Conservation (phyloP, 768 basidiomycete genomes). For the Holtermanniella nyarrowii region DNA sequence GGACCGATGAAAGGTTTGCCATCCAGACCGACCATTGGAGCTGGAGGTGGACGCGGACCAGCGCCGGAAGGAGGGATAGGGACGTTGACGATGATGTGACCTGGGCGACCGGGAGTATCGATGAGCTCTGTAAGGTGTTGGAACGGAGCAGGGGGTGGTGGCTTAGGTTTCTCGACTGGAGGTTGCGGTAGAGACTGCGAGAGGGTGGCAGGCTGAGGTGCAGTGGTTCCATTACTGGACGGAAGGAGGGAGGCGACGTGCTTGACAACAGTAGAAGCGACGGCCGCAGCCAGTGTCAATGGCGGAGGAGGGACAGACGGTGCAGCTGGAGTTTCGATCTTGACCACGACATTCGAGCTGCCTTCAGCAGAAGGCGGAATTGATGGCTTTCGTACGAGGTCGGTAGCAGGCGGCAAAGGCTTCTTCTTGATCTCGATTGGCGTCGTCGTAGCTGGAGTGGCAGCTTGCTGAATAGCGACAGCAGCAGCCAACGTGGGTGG, state of each 20-base stretch:
- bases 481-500: constrained; percentile 6
- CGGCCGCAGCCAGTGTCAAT: constrained; percentile 7
- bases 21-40: constrained; percentile 36
- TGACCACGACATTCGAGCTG: neutral
- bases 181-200: neutral
- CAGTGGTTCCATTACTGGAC: neutral
- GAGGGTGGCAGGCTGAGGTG: neutral
- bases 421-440: neutral
- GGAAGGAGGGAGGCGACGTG: neutral
- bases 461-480: constrained; percentile 1
- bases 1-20: constrained; percentile 39
- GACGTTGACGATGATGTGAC: constrained; percentile 35
- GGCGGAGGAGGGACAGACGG: constrained; percentile 3
- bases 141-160: constrained; percentile 16
- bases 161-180: neutral
- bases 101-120: constrained; percentile 47
- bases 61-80: constrained; percentile 36
- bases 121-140: constrained; percentile 45
- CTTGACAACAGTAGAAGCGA: constrained; percentile 7
- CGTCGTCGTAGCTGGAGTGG: neutral
- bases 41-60: constrained; percentile 33
- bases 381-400: neutral
- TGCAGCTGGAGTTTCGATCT: neutral
- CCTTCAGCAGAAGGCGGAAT: neutral
- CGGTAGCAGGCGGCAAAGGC: neutral